Evolutionary conservation across 116 monocot species (phyloP), one percentile per base, ranked within the genome.

Genomic region (Cymodocea nodosa): DNA sequence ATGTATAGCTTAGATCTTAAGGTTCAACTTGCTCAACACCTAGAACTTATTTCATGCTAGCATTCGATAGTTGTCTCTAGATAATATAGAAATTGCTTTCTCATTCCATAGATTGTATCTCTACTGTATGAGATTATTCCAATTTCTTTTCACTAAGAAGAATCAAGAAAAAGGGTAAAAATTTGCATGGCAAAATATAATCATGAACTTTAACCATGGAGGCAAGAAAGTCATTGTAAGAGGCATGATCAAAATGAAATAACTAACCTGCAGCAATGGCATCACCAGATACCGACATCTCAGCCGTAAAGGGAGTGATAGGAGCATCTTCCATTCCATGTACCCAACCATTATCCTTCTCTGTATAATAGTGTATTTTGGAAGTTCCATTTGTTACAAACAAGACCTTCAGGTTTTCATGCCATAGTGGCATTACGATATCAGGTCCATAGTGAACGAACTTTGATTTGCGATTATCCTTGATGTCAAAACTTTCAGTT

Each of bases 341-440:
- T 66, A 89, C 83, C 56, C 71, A 89, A 2, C 85, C 83, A 74
- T 84, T 68, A 19, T 82, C 71, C 59, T 82, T 76, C 60, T 71
- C 65, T 0, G 89, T 93, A 66, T 93, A 93, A 80, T 85, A 93
- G 69, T 89, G 85, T 69, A 93, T 79, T 54, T 85, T 87, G 4
- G 93, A 93, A 15, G 93, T 89, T 17, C 93, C 93, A 70, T 86
- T 82, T 34, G 89, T 93, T 36, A 93, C 85, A 67, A 86, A 93
- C 51, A 93, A 65, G 16, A 86, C 89, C 64, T 89, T 80, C 37
- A 93, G 80, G 71, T 76, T 71, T 15, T 84, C 81, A 71, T 89
- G 93, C 93, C 93, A 93, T 14, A 93, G 51, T 13, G 79, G 73
- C 76, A 60, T 79, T 34, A 93, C 59, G 23, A 75, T 68, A 62